Base-by-base conservation (phyloP, 73 alveolate species). In the Tetrahymena elliotti region DNA sequence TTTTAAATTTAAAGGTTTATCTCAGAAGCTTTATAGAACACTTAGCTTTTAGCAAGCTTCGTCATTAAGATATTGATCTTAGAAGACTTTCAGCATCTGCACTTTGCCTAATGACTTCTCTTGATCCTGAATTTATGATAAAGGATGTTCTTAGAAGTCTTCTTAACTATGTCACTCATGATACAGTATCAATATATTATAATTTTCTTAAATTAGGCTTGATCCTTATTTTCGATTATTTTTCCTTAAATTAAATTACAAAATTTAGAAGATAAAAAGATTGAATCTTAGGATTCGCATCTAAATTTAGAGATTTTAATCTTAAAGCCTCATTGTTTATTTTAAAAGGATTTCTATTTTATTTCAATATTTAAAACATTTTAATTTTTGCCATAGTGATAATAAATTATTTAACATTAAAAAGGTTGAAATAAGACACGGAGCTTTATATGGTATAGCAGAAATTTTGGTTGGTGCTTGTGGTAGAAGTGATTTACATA, bases 361-460 rank as follows among this genome's bases (percentile, higher is more conserved):
- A n/a, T n/a, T n/a, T n/a, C n/a, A n/a, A n/a, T n/a, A n/a, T n/a
- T n/a, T n/a, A n/a, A n/a, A n/a, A n/a, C n/a, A n/a, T n/a, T n/a
- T n/a, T n/a, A n/a, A n/a, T n/a, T n/a, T n/a, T n/a, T n/a, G n/a
- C n/a, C n/a, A n/a, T n/a, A n/a, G n/a, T n/a, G n/a, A n/a, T n/a
- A n/a, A n/a, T n/a, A n/a, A n/a, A n/a, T n/a, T 47, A 6, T 47
- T 0, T 6, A 1, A 47, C 3, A 2, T 47, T 18, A 47, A 47
- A 47, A 47, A 97, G 34, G 97, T 98, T 54, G 97, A 97, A 83
- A 95, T 96, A 15, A 95, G 99, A 84, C 99, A 98, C 95, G 99
- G 99, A 11, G 99, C 99, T 84, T 95, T 98, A 92, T 94, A 98
- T 82, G 99, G 99, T 18, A 98, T 98, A 12, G 99, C 99, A 6